A percentile compares a stretch with the other conserved stretches of the same genome.
These are phyloP conservation scores for Wickerhamia fluorescens DNA, from an alignment of 805 yeast species.

Conservation along the genomic window DNA sequence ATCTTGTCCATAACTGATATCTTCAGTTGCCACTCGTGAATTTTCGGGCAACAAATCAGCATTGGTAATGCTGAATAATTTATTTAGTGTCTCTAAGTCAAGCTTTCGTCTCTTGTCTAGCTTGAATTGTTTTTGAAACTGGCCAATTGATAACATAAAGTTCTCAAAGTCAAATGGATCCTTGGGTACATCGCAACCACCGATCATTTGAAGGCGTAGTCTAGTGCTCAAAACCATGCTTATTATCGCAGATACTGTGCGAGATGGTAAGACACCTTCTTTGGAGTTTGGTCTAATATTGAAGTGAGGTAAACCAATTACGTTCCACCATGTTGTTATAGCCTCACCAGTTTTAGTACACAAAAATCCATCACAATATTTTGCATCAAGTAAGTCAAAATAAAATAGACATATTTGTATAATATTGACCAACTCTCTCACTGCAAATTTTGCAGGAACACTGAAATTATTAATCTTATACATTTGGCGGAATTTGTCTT, in stretches of 20 bases:
- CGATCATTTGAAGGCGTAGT: constrained; percentile 41
- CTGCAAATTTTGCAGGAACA: constrained; percentile 59
- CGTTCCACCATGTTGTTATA: constrained; percentile 73
- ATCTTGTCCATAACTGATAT: constrained; percentile 1
- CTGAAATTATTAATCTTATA: constrained; percentile 48
- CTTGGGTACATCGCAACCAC: constrained; percentile 52
- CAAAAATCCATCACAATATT: constrained; percentile 74
- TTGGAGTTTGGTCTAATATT: constrained; percentile 36
- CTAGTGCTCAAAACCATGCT: constrained; percentile 72
- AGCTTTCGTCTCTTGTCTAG: constrained; percentile 45
- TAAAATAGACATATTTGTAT: constrained; percentile 74
- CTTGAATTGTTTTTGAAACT: constrained; percentile 69
- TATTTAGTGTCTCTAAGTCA: constrained; percentile 47
- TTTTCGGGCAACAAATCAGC: constrained; percentile 21
- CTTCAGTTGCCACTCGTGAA: constrained; percentile 3
- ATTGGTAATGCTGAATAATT: constrained; percentile 29
- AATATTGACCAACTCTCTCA: constrained; percentile 63
- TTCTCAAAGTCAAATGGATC: constrained; percentile 77
- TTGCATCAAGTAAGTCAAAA: constrained; percentile 63
- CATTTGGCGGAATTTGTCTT: constrained; percentile 72
- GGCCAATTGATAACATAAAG: constrained; percentile 60
- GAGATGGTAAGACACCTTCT: constrained; percentile 53
- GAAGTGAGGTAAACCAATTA: constrained; percentile 51
- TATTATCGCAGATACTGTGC: constrained; percentile 70
- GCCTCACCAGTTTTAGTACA: constrained; percentile 75